Percentiles rank a stretch among this genome's conserved stretches.
Conservation (phyloP, 257 asterid genomes). For the Solanum lycopersicoides region DNA sequence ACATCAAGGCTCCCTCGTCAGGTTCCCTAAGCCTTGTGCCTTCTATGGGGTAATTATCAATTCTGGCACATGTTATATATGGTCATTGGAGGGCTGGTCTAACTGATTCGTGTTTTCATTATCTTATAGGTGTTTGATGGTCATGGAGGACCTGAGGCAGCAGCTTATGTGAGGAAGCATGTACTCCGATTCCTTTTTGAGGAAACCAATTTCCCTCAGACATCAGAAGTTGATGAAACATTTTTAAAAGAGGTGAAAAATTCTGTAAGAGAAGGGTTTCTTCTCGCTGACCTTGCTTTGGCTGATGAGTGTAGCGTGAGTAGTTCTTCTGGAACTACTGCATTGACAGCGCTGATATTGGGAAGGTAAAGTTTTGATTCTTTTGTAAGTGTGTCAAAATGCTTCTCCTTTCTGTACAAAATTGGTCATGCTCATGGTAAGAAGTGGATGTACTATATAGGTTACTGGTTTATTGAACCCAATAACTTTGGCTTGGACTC, state of each 20-base stretch:
- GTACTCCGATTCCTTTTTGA: slow-evolving; percentile 52
- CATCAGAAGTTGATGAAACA: slow-evolving; percentile 32
- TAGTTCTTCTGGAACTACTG: slow-evolving; percentile 70
- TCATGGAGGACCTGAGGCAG: slow-evolving; percentile 92
- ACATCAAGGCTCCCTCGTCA: slow-evolving; percentile 44
- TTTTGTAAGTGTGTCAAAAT: slow-evolving; percentile 10
- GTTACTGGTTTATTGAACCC: neutral
- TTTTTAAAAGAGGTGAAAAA: slow-evolving; percentile 23
- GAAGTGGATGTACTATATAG: neutral
- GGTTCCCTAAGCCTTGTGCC: slow-evolving; percentile 57
- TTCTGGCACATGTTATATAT: neutral
- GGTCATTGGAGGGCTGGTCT: neutral
- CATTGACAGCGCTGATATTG: slow-evolving; percentile 47
- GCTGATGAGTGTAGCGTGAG: slow-evolving; percentile 46
- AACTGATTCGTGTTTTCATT: neutral
- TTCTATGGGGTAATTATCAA: slow-evolving; percentile 54
- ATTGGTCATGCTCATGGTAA: neutral
- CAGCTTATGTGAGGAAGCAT: slow-evolving; percentile 47
- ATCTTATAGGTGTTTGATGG: slow-evolving; percentile 64
- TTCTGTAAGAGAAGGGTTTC: slow-evolving; percentile 44
- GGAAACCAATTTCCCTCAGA: slow-evolving; percentile 44
- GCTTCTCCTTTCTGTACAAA: neutral
- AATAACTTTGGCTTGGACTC: neutral
- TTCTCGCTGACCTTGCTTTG: slow-evolving; percentile 54
- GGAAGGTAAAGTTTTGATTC: slow-evolving; percentile 40